Percentiles rank a stretch among this genome's conserved stretches.
Conservation (phyloP, 164 flowering plant genomes). For the Cinnamomum chago region DNA sequence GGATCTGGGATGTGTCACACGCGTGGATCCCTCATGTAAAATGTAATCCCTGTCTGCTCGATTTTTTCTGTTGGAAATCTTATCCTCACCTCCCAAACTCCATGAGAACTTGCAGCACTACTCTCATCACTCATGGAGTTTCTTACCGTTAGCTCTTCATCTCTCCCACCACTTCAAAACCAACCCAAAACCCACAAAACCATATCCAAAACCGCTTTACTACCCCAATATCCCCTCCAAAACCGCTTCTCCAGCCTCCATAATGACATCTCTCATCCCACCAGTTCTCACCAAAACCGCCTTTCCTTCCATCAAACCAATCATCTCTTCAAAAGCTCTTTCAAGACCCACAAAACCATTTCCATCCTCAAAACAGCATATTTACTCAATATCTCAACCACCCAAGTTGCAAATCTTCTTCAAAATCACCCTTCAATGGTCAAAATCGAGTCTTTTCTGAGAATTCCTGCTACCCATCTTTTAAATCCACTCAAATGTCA, state of each 20-base stretch:
- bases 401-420: slow-evolving; percentile 8
- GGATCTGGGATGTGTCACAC: too few species aligned
- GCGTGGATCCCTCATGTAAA: too few species aligned
- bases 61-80: background rate
- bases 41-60: background rate
- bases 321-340: background rate
- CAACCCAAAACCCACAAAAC: slow-evolving; percentile 28
- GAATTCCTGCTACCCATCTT: slow-evolving; percentile 3
- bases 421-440: slow-evolving; percentile 1
- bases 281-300: slow-evolving; percentile 3
- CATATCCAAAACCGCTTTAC: slow-evolving; percentile 5
- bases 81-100: background rate
- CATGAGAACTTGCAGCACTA: background rate
- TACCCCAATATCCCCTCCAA: slow-evolving; percentile 1
- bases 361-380: background rate
- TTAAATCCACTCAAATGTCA: slow-evolving; percentile 3
- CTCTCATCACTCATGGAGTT: slow-evolving; percentile 41
- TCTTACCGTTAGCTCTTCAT: slow-evolving; percentile 34
- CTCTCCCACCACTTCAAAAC: slow-evolving; percentile 31
- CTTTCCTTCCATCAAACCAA: background rate
- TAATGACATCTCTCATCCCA: background rate
- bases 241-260: background rate
- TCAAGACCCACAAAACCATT: background rate
- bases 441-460: background rate
- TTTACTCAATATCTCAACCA: background rate